phyloP scores from a whole-genome alignment of 2,329 filamentous ascomycete genomes.

The Colletotrichum theobromicola region DNA sequence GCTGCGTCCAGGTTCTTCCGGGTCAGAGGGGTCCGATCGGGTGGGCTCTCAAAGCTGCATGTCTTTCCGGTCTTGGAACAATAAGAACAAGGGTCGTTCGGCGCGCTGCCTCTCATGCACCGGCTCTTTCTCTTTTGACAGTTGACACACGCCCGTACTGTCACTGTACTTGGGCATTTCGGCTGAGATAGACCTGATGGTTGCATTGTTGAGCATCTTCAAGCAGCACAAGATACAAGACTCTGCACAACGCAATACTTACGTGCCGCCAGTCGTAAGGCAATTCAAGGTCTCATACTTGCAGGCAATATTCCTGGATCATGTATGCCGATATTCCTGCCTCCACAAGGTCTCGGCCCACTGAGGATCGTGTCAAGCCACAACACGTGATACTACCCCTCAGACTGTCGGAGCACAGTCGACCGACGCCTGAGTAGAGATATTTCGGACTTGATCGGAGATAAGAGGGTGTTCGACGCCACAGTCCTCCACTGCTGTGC shows the following conservation, averaged over 20 bases:
- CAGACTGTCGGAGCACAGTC: neutral
- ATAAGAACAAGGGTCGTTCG: slow-evolving; percentile 31
- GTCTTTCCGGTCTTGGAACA: slow-evolving; percentile 32
- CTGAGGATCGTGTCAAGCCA: neutral
- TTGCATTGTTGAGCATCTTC: neutral
- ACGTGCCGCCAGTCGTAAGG: neutral
- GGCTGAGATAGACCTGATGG: neutral
- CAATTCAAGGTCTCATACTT: neutral
- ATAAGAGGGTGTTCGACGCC: neutral
- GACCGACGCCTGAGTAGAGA: neutral
- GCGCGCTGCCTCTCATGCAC: slow-evolving; percentile 13
- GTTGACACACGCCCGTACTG: slow-evolving; percentile 22
- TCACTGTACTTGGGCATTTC: neutral
- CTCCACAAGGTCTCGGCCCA: neutral
- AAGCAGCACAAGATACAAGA: neutral
- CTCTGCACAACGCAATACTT: neutral
- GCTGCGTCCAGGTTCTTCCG: slow-evolving; percentile 38
- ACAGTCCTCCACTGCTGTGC: neutral
- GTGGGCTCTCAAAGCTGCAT: slow-evolving; percentile 36
- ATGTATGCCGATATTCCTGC: neutral
- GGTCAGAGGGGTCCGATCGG: slow-evolving; percentile 37
- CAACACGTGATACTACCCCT: neutral
- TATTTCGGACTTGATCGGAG: neutral
- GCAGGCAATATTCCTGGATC: neutral
- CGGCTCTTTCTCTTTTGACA: slow-evolving; percentile 23